These are phyloP conservation scores for Tolypocladium pustulatum DNA, from an alignment of 2,329 filamentous ascomycete species.

Conservation along the genomic window DNA sequence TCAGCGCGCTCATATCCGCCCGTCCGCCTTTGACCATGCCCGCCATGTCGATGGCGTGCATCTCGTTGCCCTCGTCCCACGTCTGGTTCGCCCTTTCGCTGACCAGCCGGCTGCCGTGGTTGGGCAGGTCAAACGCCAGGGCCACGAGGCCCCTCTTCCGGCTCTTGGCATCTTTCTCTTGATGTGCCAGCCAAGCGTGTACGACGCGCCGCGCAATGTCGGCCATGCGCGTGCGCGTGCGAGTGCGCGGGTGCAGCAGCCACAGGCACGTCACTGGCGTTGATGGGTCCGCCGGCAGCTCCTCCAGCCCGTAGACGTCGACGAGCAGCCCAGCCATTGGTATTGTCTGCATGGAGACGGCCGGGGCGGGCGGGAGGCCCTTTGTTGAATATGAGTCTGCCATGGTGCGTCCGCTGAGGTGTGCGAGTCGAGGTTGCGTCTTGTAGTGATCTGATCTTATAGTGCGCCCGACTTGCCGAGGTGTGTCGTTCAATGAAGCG, in stretches of 20 bases:
- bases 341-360: constrained; percentile 54
- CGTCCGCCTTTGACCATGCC: constrained; percentile 63
- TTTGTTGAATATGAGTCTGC: constrained; percentile 18
- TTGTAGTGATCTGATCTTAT: neutral
- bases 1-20: constrained; percentile 61
- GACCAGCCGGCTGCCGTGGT: constrained; percentile 70
- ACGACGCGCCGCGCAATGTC: constrained; percentile 61
- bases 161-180: constrained; percentile 1
- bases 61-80: constrained; percentile 69
- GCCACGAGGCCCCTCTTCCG: constrained; percentile 57
- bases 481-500: neutral
- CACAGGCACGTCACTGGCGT: constrained; percentile 68
- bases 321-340: constrained; percentile 70
- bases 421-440: neutral
- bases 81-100: constrained; percentile 59
- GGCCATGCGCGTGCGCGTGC: constrained; percentile 62
- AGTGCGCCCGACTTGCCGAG: neutral
- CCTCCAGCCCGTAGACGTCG: constrained; percentile 70
- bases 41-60: constrained; percentile 90
- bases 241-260: constrained; percentile 75
- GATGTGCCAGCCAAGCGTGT: constrained; percentile 50
- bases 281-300: constrained; percentile 45
- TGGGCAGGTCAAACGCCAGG: constrained; percentile 82
- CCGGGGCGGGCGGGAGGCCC: constrained; percentile 27
- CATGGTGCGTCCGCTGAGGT: constrained; percentile 7